phyloP scores from a whole-genome alignment of 2,329 filamentous ascomycete species.

The Coniochaeta pulveracea region DNA sequence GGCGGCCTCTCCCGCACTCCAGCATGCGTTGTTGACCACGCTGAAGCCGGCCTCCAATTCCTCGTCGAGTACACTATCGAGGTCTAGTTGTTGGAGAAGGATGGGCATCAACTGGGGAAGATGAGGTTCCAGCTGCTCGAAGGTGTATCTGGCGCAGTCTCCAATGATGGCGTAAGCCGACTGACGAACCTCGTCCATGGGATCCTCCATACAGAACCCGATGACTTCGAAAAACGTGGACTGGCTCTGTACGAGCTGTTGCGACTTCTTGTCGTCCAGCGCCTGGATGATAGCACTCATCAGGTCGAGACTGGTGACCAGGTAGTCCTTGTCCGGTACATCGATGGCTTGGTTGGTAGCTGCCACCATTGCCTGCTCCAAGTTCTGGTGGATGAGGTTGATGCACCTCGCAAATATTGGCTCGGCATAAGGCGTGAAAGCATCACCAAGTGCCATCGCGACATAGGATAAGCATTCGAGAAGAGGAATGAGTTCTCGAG shows the following conservation, averaged over 20 bases:
- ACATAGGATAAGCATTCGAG: slow-evolving; percentile 96
- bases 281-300: slow-evolving; percentile 90
- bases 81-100: slow-evolving; percentile 77
- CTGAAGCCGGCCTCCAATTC: slow-evolving; percentile 78
- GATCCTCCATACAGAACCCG: slow-evolving; percentile 84
- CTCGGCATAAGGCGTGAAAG: slow-evolving; percentile 74
- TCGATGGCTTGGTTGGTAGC: slow-evolving; percentile 59
- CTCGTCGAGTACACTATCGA: slow-evolving; percentile 65
- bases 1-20: slow-evolving; percentile 88
- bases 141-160: slow-evolving; percentile 90
- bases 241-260: slow-evolving; percentile 66
- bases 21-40: slow-evolving; percentile 96
- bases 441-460: slow-evolving; percentile 69
- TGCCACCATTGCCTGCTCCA: slow-evolving; percentile 68
- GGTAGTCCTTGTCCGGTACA: slow-evolving; percentile 87
- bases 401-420: slow-evolving; percentile 84
- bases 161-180: slow-evolving; percentile 92
- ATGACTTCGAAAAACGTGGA: slow-evolving; percentile 85
- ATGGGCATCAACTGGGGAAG: slow-evolving; percentile 67
- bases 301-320: slow-evolving; percentile 89
- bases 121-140: slow-evolving; percentile 64
- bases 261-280: slow-evolving; percentile 60
- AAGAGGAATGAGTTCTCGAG: slow-evolving; percentile 84
- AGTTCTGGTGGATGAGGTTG: slow-evolving; percentile 81
- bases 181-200: slow-evolving; percentile 84